phyloP scores from a whole-genome alignment of 495 filamentous ascomycete species.

The Penicillium canescens region DNA sequence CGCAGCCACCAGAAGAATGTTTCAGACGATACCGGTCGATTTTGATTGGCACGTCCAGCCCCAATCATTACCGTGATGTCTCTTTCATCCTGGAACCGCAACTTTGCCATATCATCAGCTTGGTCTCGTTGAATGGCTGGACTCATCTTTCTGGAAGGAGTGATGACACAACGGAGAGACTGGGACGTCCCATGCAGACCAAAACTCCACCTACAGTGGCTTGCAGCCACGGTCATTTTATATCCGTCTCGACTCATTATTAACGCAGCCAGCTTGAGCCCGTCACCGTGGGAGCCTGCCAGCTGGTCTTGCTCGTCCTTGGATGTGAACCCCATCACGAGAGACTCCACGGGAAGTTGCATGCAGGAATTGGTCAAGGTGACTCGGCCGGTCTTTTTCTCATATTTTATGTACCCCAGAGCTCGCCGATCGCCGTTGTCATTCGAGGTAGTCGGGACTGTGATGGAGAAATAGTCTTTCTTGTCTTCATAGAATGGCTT shows the following conservation, averaged over 20 bases:
- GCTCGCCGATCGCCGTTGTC: too few species aligned
- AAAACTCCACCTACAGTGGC: conserved; percentile 21
- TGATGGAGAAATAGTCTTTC: too few species aligned
- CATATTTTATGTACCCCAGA: conserved; percentile 14
- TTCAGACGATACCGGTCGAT: not conserved
- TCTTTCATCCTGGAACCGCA: conserved; percentile 12
- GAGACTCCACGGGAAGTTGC: conserved; percentile 4
- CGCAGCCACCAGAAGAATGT: conserved; percentile 20
- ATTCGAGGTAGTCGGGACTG: too few species aligned
- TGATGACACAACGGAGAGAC: not conserved
- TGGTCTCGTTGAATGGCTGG: not conserved
- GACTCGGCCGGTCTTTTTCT: conserved; percentile 9
- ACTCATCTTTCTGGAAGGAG: not conserved
- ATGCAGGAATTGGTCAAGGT: conserved; percentile 10
- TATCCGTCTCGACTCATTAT: conserved; percentile 19
- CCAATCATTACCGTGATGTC: conserved; percentile 23
- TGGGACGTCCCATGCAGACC: not conserved
- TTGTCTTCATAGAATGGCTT: too few species aligned
- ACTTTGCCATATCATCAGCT: conserved; percentile 5
- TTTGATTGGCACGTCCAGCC: conserved; percentile 4
- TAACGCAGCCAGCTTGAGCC: conserved; percentile 28
- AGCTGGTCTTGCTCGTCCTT: conserved; percentile 2
- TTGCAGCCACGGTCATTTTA: conserved; percentile 15
- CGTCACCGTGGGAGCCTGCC: conserved; percentile 26
- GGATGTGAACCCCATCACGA: conserved; percentile 5